Evolutionary conservation across 2,329 filamentous ascomycete genomes (phyloP).

Genomic region (Monilinia laxa): DNA sequence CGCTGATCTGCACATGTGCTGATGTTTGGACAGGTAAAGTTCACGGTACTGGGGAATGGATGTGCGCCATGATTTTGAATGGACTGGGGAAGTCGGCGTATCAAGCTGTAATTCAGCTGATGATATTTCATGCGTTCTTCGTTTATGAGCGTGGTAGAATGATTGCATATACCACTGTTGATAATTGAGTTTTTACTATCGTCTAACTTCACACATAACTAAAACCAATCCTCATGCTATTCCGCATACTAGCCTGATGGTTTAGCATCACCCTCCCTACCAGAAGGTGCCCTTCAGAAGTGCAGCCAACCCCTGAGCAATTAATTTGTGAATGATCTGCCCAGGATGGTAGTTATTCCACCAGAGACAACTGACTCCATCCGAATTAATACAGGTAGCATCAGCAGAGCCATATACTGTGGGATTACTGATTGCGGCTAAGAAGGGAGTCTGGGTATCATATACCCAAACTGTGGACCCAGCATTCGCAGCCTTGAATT

Average conservation of each 20-base stretch:
- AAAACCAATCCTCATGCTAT: too few relatives aligned
- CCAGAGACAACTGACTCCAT: constrained; percentile 9
- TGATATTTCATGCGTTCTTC: too few relatives aligned
- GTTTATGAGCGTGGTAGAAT: too few relatives aligned
- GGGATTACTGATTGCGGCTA: not conserved
- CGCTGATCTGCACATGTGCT: too few relatives aligned
- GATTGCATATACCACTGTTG: constrained; percentile 16
- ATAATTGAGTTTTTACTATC: too few relatives aligned
- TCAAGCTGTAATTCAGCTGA: too few relatives aligned
- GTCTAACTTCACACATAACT: too few relatives aligned
- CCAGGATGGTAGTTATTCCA: constrained; percentile 11
- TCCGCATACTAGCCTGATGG: too few relatives aligned
- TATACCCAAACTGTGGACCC: not conserved
- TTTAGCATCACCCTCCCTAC: not conserved
- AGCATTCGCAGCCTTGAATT: constrained; percentile 3
- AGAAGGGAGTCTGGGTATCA: constrained; percentile 3
- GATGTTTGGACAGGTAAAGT: too few relatives aligned
- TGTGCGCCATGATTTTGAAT: too few relatives aligned
- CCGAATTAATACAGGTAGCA: not conserved
- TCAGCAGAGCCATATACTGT: not conserved
- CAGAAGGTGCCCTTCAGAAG: not conserved
- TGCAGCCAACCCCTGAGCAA: not conserved
- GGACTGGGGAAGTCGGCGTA: too few relatives aligned
- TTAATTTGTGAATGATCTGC: not conserved
- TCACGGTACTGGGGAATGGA: too few relatives aligned